Evolutionary conservation across 2,329 filamentous ascomycete species (phyloP), one percentile per base, ranked within the genome.

Genomic region (Stagonosporopsis cucurbitacearum): DNA sequence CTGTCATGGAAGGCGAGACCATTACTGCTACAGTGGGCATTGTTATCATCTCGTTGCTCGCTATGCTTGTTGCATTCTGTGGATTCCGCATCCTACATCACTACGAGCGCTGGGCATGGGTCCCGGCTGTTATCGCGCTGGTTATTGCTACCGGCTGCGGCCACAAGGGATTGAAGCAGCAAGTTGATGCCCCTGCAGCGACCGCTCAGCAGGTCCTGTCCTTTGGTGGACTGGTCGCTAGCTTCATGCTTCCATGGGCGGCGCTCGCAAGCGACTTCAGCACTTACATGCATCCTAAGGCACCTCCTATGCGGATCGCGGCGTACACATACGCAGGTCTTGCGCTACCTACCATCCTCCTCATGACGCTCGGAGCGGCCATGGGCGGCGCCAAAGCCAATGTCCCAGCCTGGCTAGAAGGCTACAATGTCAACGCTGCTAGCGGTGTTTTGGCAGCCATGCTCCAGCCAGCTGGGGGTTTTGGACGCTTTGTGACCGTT

Each of bases 341-440:
- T 2, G 70, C 79, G 6, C 61, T 83, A 5, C 84, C 85, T 0
- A 84, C 84, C 0, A 77, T 86, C 33, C 77, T 84, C 0, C 79
- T 88, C 46, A 87, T 89, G 84, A 79, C 79, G 0, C 80, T 88
- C 0, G 86, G 86, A 6, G 84, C 86, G 9, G 86, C 86, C n/a
- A 86, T 89, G 39, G 85, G 81, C 17, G 85, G 84, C 6, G 85
- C 85, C 26, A 78, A 85, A 1, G 77, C 81, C 22, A 84, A 81
- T 59, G 77, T 83, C 2, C 79, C 82, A 0, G 72, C 73, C 3
- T 88, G 85, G 85, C 62, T 77, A n/a, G 77, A 74, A 3, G 84
- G 79, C 2, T 86, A 87, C 65, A 76, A 81, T 3, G 63, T 73
- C 40, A 83, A 81, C 35, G 79, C 80, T 5, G 81, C 85, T 0